Base-by-base conservation (phyloP, 2,329 filamentous ascomycete genomes). In the Fusarium austroafricanum region DNA sequence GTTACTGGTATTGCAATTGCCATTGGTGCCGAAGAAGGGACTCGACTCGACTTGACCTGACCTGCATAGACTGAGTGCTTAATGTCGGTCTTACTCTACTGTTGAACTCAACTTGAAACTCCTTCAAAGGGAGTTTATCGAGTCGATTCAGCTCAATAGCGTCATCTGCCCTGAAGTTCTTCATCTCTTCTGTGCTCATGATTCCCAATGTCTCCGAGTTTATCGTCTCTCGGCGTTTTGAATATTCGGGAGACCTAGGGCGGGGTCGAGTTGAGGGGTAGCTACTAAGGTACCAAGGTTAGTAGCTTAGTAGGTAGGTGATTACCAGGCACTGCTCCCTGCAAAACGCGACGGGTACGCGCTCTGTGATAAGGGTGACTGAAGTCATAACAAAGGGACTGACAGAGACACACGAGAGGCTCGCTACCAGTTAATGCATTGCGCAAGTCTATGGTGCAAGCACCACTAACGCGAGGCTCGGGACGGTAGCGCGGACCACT, bases 361-460 rank as follows among this genome's bases (percentile, higher is more conserved):
- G 66, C 31, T 47, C 10, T 35, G 33, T 37, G 31, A 47, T 52
- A 63, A 70, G 66, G 66, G 66, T 21, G 46, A 50, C 31, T 60
- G 49, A 54, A 46, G 53, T 47, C 62, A 70, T 60, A 69, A 70
- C 67, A 69, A 69, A 69, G 66, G 66, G 66, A 55, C 61, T 23
- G 21, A 29, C 28, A 29, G 28, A 29, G 28, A 23, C 21, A 23
- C 21, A 29, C 28, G 28, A 29, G 28, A 14, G 23, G 10, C 23
- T 50, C 31, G 65, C 26, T 50, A n/a, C n/a, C n/a, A 20, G 65
- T 65, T 67, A 70, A 46, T 55, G 58, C 26, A 47, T 45, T 50
- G 43, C 38, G 50, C 33, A n/a, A 38, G 49, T 31, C 15, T 49
- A 4, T 23, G 40, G 35, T 39, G 20, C 40, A 26, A 50, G 18